Conservation (phyloP, 2,329 filamentous ascomycete species). For the Alternaria hordeiaustralica region DNA sequence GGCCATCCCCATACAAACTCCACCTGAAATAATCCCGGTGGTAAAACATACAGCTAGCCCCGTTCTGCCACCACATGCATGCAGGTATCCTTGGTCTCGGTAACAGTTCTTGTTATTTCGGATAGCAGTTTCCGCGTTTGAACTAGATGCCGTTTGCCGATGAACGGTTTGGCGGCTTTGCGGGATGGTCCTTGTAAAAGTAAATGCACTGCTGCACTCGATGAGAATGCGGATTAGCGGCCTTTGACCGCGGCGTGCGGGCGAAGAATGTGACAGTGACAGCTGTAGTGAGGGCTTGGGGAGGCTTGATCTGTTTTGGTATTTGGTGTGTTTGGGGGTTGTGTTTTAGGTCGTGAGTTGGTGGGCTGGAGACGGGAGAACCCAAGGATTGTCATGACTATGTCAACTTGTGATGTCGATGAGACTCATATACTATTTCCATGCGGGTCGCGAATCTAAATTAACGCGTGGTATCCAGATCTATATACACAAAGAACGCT, state of each 20-base stretch:
- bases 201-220: neutral
- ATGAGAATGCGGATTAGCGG: neutral
- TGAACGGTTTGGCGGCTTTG: slow-evolving; percentile 3
- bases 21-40: neutral
- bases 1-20: neutral
- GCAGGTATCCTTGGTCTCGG: neutral
- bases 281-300: neutral
- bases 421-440: neutral
- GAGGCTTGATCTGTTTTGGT: neutral
- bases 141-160: slow-evolving; percentile 4
- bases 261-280: slow-evolving; percentile 1
- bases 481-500: slow-evolving; percentile 25
- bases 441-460: neutral
- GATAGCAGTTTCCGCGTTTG: neutral
- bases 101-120: neutral
- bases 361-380: neutral
- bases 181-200: slow-evolving; percentile 3
- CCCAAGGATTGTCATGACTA: neutral
- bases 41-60: neutral
- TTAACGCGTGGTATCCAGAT: slow-evolving; percentile 2
- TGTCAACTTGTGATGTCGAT: neutral
- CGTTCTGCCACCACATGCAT: neutral
- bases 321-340: neutral
- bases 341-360: neutral
- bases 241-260: neutral